Evolutionary conservation across 441 rosid genomes (phyloP).

Genomic region (Monsonia emarginata): DNA sequence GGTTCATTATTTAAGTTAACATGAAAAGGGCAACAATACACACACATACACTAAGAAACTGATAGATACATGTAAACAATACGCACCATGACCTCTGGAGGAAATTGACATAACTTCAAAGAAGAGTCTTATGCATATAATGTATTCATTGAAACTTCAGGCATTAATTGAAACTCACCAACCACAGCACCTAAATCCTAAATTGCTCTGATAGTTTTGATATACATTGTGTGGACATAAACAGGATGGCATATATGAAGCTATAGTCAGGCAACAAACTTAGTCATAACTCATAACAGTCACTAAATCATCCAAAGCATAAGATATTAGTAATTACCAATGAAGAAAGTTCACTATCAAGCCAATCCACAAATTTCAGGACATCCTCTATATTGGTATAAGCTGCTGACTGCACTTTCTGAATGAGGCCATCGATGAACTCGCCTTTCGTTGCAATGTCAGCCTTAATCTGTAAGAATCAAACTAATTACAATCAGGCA

Average conservation of each 20-base stretch:
- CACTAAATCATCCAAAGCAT: no score
- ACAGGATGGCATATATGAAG: background rate
- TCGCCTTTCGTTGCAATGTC: constrained; percentile 82
- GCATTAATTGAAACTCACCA: background rate
- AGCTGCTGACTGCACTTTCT: constrained; percentile 52
- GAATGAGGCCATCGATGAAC: constrained; percentile 61
- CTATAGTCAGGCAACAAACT: background rate
- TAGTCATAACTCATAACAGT: background rate
- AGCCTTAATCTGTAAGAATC: constrained; percentile 48
- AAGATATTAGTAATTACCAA: constrained; percentile 41
- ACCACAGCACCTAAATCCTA: background rate
- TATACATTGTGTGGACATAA: background rate
- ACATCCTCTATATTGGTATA: constrained; percentile 68
- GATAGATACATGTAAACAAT: no score
- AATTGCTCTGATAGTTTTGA: background rate
- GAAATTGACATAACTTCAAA: background rate
- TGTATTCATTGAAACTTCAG: background rate
- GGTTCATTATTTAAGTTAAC: no score
- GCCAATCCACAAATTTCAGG: constrained; percentile 65
- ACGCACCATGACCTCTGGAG: no score
- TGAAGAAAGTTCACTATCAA: constrained; percentile 60
- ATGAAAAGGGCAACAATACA: no score
- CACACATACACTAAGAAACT: no score
- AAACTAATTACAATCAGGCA: background rate
- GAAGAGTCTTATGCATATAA: background rate